Percentiles rank a stretch among this genome's conserved stretches.
Evolutionary conservation across 345 rosid species (phyloP).

Genomic region (Raphanus sativus): DNA sequence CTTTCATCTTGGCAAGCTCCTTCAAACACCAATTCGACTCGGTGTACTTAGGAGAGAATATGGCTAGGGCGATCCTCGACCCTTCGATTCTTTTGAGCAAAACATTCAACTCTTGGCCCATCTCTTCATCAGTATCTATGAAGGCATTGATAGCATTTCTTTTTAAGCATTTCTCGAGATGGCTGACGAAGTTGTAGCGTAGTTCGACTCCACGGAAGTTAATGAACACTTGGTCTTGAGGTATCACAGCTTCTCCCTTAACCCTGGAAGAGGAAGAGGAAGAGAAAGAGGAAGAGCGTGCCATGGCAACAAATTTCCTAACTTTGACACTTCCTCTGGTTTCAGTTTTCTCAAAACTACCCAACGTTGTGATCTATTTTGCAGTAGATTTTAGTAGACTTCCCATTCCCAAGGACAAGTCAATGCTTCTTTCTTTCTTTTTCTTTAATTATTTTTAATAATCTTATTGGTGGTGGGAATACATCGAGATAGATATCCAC

Average conservation of each 20-base stretch:
- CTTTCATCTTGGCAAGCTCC: constrained; percentile 17
- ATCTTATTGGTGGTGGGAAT: too few relatives aligned
- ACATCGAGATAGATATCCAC: too few relatives aligned
- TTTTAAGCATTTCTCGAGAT: constrained; percentile 4
- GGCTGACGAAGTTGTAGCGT: constrained; percentile 20
- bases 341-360: too few relatives aligned
- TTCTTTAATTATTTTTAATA: too few relatives aligned
- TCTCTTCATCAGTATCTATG: constrained; percentile 22
- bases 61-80: constrained; percentile 3
- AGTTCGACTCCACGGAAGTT: constrained; percentile 32
- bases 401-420: too few relatives aligned
- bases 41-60: constrained; percentile 9
- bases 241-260: neutral
- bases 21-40: constrained; percentile 24
- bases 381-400: too few relatives aligned
- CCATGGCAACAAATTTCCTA: neutral
- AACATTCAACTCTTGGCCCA: neutral
- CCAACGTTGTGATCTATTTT: too few relatives aligned
- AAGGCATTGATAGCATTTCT: constrained; percentile 11
- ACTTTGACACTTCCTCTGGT: too few relatives aligned
- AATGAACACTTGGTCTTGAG: constrained; percentile 27
- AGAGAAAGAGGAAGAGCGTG: neutral
- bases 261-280: neutral
- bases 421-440: too few relatives aligned
- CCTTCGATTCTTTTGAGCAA: constrained; percentile 5